Evolutionary conservation across 2,329 filamentous ascomycete genomes (phyloP).

Genomic region (Xylariaceae sp.): DNA sequence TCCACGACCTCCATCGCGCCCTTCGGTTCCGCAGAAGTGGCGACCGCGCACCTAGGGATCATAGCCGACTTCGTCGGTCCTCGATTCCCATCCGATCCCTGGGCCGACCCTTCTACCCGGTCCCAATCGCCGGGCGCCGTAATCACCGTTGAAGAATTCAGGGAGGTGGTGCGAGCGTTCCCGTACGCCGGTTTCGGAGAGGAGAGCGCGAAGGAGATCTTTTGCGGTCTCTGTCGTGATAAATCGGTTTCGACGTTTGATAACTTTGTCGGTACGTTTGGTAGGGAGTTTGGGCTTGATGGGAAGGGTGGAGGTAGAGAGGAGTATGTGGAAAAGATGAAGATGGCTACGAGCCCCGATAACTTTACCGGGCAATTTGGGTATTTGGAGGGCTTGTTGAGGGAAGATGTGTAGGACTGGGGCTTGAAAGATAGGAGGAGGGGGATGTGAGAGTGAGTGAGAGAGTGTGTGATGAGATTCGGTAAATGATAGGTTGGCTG

Average conservation of each 20-base stretch:
- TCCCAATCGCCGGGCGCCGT: slow-evolving; percentile 5
- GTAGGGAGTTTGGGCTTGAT: slow-evolving; percentile 28
- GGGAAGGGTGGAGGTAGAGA: slow-evolving; percentile 28
- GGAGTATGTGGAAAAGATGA: slow-evolving; percentile 20
- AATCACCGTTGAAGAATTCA: slow-evolving; percentile 31
- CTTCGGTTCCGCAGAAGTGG: slow-evolving; percentile 28
- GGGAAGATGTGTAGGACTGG: slow-evolving; percentile 1
- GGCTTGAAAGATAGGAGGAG: neutral
- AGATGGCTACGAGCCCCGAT: neutral
- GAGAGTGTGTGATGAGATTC: neutral
- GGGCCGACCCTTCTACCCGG: slow-evolving; percentile 3
- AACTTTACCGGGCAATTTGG: slow-evolving; percentile 12
- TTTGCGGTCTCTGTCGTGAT: slow-evolving; percentile 32
- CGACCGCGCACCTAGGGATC: slow-evolving; percentile 28
- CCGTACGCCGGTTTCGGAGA: slow-evolving; percentile 24
- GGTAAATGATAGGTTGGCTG: neutral
- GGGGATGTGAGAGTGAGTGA: neutral
- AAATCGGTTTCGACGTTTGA: slow-evolving; percentile 34
- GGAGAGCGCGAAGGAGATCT: slow-evolving; percentile 17
- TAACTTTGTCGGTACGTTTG: slow-evolving; percentile 31
- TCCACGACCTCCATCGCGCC: slow-evolving; percentile 26
- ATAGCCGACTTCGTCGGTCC: slow-evolving; percentile 32
- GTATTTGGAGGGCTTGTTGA: slow-evolving; percentile 21
- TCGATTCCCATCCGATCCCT: slow-evolving; percentile 22
- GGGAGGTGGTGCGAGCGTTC: slow-evolving; percentile 28